Evolutionary conservation across 2,329 filamentous ascomycete genomes (phyloP).

Genomic region (Scleromitrula shiraiana): DNA sequence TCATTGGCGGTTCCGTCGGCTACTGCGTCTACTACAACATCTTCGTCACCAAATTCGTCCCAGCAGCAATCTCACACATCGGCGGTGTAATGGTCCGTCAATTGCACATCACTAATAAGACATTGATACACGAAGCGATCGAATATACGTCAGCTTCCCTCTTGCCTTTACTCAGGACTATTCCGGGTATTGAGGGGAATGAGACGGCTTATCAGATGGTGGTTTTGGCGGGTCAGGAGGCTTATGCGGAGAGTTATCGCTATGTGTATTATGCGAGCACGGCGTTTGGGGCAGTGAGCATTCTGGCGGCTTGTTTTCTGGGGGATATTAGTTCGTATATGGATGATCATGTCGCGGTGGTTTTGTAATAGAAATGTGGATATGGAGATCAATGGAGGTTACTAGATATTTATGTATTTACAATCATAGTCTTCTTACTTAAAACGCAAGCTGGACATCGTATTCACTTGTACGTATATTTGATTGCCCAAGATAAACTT

Average conservation of each 20-base stretch:
- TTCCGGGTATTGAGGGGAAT: constrained; percentile 36
- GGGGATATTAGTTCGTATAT: constrained; percentile 47
- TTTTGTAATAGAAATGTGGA: neutral
- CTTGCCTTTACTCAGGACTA: constrained; percentile 33
- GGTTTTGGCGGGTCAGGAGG: constrained; percentile 40
- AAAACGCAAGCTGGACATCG: too few relatives aligned
- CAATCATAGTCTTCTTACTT: too few relatives aligned
- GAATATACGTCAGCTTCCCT: constrained; percentile 14
- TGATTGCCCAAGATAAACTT: too few relatives aligned
- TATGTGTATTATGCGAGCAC: constrained; percentile 39
- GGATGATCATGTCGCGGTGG: constrained; percentile 13
- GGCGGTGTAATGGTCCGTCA: constrained; percentile 28
- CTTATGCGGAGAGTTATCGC: constrained; percentile 7
- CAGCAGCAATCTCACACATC: constrained; percentile 14
- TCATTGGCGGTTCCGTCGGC: constrained; percentile 58
- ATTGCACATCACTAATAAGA: constrained; percentile 36
- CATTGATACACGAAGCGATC: constrained; percentile 39
- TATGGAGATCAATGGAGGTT: too few relatives aligned
- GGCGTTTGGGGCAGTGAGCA: constrained; percentile 48
- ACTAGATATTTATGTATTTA: too few relatives aligned
- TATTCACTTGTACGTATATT: too few relatives aligned
- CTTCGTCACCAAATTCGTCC: constrained; percentile 36
- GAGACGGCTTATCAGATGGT: constrained; percentile 42
- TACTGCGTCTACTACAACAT: constrained; percentile 51
- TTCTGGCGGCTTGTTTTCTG: constrained; percentile 48